Conservation (phyloP, 306 rosid species). For the Heteromeles arbutifolia region DNA sequence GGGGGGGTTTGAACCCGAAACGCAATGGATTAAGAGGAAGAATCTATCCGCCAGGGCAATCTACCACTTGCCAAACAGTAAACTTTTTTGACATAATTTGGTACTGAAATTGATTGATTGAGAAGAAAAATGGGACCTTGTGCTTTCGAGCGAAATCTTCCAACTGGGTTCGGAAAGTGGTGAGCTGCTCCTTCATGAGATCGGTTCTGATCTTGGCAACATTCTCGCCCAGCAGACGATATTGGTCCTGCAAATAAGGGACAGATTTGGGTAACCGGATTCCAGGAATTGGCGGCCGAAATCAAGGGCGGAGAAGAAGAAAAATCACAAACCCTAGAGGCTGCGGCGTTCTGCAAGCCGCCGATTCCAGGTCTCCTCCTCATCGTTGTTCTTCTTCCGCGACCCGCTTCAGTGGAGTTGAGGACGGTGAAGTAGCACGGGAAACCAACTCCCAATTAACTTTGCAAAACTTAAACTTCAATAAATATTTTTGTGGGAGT, state of each 20-base stretch:
- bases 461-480: rapidly evolving
- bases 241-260: conserved; percentile 50
- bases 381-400: conserved; percentile 25
- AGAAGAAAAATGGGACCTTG: conserved; percentile 38
- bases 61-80: neutral
- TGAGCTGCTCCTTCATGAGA: conserved; percentile 88
- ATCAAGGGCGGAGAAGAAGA: neutral
- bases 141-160: conserved; percentile 97
- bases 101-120: neutral
- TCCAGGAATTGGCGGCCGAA: neutral
- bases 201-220: conserved; percentile 90
- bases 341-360: conserved; percentile 77
- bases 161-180: conserved; percentile 82
- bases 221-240: conserved; percentile 79
- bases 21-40: neutral
- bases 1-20: neutral
- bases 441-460: neutral
- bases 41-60: neutral
- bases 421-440: no score
- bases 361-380: conserved; percentile 95
- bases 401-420: neutral
- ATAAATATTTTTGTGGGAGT: neutral
- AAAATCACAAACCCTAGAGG: conserved; percentile 51
- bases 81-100: neutral
- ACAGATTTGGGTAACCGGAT: neutral